Base-by-base conservation (phyloP, 345 rosid species). In the Pugionium cornutum region DNA sequence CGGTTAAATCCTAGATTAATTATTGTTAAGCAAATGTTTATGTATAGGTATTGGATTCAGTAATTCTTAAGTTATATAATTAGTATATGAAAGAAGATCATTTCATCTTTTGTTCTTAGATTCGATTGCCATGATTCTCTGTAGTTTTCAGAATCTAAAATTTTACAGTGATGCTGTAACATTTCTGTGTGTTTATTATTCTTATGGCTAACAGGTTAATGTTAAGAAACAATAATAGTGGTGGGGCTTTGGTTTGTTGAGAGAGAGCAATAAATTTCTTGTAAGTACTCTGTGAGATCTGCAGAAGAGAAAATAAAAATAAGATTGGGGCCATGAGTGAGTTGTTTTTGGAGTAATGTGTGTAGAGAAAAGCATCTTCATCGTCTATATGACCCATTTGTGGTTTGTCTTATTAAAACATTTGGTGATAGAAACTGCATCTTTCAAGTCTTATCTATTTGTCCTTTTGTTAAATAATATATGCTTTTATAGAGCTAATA, bases 1-100 rank as follows among this genome's bases (percentile, higher is more conserved):
- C 58, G 82, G 92, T 84, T 89, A 45, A n/a, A 25, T 70, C 30
- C 2, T 70, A 43, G 26, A 34, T 69, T 47, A 30, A 31, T 56
- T 41, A 58, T 42, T 6, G 9, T 30, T 42, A 61, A 52, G 55
- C 62, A 30, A 52, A 42, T 61, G 73, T 45, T 42, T 18, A 2
- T 62, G 25, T 71, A 62, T 56, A 64, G 62, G 63, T 56, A 71
- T 55, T 56, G 65, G 63, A 58, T 59, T 59, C 26, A n/a, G 29
- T 8, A 29, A 52, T 35, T 30, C 18, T 32, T 5, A 49, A 57
- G 71, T 56, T 67, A 46, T 56, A 43, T 71, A 18, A 18, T 18
- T 18, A 51, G 60, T 57, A 48, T 48, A 71, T 72, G 65, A 32
- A 65, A 40, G 69, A 35, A 28, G 9, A 8, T 47, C 34, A 39